Base-by-base conservation (phyloP, 164 flowering plant genomes). In the Pachysandra terminalis region DNA sequence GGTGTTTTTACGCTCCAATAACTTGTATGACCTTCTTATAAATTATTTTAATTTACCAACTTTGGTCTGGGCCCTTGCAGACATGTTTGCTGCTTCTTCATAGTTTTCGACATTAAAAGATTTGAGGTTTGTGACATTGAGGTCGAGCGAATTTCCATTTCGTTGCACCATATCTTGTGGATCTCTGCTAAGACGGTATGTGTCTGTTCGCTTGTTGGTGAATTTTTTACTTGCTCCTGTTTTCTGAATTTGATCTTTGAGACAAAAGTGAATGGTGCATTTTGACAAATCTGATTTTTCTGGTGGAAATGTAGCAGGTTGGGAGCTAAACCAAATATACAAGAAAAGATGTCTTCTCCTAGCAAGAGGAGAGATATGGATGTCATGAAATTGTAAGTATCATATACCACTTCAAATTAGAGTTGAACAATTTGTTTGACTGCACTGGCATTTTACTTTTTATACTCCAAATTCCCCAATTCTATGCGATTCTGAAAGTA, bases 321-420 rank as follows among this genome's bases (percentile, higher is more conserved):
- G 19, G 24, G 54, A 67, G 35, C 35, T 67, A 55, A 65, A 9
- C 27, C 41, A 25, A 53, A 57, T 37, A 24, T 26, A 41, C 41
- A 58, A 60, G 62, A 56, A 23, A 70, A 67, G 75, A 83, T 83
- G 86, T 81, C 83, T 62, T 83, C 86, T 59, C 83, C 84, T 32
- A 79, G 81, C 79, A 83, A 83, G 68, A 81, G 86, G 59, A 78
- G 86, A 61, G 84, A 83, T 71, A 77, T 79, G 84, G 86, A 83
- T 79, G 84, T 83, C 65, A 83, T 83, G 84, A 83, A 79, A 66
- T 37, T 81, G 86, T 83, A 76, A 77, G 84, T 62, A 69, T 37
- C 37, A 32, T 32, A 32, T 32, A 32, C 37, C 37, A 7, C 37
- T 32, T 32, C 37, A 32, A 3, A 32, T n/a, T 32, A 32, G 3